A percentile compares a stretch with the other conserved stretches of the same genome.
phyloP scores from a whole-genome alignment of 169 alveolate genomes.

The Plasmodium ovale region DNA sequence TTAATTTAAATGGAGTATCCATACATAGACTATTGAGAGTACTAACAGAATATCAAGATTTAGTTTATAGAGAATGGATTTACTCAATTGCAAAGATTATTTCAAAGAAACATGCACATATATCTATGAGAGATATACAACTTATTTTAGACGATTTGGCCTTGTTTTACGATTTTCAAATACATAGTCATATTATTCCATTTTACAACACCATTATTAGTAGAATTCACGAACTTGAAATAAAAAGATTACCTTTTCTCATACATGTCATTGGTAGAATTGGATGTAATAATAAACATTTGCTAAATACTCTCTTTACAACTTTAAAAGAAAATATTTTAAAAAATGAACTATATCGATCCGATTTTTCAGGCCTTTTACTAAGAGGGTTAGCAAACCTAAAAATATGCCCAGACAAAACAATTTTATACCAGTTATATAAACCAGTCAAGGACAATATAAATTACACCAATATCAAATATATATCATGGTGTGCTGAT shows the following conservation, averaged over 20 bases:
- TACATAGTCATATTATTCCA: conserved; percentile 79
- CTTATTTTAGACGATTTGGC: conserved; percentile 85
- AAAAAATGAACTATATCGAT: conserved; percentile 80
- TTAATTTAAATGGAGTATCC: conserved; percentile 65
- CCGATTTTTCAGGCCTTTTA: conserved; percentile 82
- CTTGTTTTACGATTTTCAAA: conserved; percentile 84
- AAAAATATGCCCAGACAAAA: conserved; percentile 81
- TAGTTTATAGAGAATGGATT: conserved; percentile 85
- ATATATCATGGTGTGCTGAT: conserved; percentile 85
- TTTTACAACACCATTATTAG: conserved; percentile 79
- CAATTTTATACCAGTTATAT: conserved; percentile 77
- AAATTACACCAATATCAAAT: conserved; percentile 82
- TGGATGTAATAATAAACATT: conserved; percentile 81
- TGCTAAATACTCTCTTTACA: conserved; percentile 76
- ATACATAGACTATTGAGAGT: conserved; percentile 82
- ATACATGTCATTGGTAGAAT: conserved; percentile 85
- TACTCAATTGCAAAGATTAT: conserved; percentile 83
- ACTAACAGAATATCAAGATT: conserved; percentile 85
- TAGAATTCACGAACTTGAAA: conserved; percentile 82
- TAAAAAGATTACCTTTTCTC: conserved; percentile 82
- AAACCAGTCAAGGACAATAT: conserved; percentile 77
- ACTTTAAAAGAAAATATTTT: conserved; percentile 72
- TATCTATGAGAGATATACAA: conserved; percentile 86
- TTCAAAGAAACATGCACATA: conserved; percentile 80
- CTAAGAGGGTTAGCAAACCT: conserved; percentile 83